These are phyloP conservation scores for Tuber brumale DNA, from an alignment of 495 filamentous ascomycete genomes.

Conservation along the genomic window DNA sequence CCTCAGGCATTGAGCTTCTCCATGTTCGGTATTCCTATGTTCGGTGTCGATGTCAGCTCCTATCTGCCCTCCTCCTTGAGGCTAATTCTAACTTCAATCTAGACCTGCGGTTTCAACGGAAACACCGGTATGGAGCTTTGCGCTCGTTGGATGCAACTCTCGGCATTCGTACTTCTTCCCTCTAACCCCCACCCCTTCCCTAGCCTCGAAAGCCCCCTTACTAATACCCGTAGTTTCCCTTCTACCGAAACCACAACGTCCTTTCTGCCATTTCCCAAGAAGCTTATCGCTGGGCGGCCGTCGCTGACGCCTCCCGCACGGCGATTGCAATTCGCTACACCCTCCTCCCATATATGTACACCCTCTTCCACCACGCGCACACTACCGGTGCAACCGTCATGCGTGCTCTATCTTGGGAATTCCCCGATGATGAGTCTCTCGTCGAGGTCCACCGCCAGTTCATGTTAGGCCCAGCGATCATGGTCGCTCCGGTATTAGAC, in stretches of 20 bases:
- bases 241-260: slow-evolving; percentile 24
- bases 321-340: slow-evolving; percentile 71
- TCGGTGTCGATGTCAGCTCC: slow-evolving; percentile 56
- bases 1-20: slow-evolving; percentile 73
- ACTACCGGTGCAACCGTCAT: slow-evolving; percentile 66
- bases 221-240: slow-evolving; percentile 59
- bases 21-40: slow-evolving; percentile 83
- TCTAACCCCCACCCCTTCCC: slow-evolving; percentile 37
- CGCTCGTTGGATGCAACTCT: slow-evolving; percentile 78
- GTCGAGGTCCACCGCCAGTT: slow-evolving; percentile 67
- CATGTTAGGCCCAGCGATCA: slow-evolving; percentile 61
- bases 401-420: slow-evolving; percentile 78
- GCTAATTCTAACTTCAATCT: background rate
- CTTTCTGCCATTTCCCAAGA: slow-evolving; percentile 61
- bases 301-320: slow-evolving; percentile 57
- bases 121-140: slow-evolving; percentile 72
- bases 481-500: slow-evolving; percentile 66
- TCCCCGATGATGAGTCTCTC: slow-evolving; percentile 66
- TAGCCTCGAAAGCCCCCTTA: background rate
- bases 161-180: slow-evolving; percentile 62
- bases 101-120: slow-evolving; percentile 68
- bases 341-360: slow-evolving; percentile 77
- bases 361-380: slow-evolving; percentile 65
- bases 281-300: slow-evolving; percentile 66
- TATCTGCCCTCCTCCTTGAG: background rate